A percentile compares a stretch with the other conserved stretches of the same genome.
Evolutionary conservation across 2,329 filamentous ascomycete genomes (phyloP).

Genomic region (Penicillium palitans): DNA sequence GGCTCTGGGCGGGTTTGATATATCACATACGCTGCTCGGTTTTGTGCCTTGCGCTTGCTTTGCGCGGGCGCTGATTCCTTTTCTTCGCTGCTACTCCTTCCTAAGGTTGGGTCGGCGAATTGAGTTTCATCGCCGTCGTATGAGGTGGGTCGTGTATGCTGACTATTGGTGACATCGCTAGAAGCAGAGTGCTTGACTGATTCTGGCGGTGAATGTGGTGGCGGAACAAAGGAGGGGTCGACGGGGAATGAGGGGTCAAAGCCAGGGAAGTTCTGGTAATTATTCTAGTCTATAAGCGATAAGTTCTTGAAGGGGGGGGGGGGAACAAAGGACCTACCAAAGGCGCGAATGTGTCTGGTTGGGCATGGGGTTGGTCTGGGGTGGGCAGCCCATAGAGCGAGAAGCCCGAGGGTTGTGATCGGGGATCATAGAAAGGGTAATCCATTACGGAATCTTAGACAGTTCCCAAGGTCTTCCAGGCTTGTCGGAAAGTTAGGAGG

Average conservation of each 20-base stretch:
- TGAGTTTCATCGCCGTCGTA: constrained; percentile 33
- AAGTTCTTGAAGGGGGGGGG: not conserved
- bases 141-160: constrained; percentile 28
- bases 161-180: constrained; percentile 26
- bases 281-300: constrained; percentile 26
- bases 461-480: not conserved
- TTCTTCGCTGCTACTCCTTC: constrained; percentile 55
- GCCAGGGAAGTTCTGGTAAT: constrained; percentile 39
- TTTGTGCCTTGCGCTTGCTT: constrained; percentile 68
- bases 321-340: not conserved
- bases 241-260: constrained; percentile 44
- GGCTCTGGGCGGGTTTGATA: not conserved
- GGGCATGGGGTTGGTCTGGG: constrained; percentile 41
- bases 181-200: constrained; percentile 38
- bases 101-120: constrained; percentile 27
- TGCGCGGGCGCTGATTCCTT: constrained; percentile 57
- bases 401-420: constrained; percentile 45
- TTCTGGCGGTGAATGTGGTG: constrained; percentile 39
- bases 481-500: not conserved
- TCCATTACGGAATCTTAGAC: constrained; percentile 48
- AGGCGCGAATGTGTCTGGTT: constrained; percentile 38
- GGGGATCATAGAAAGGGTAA: constrained; percentile 54
- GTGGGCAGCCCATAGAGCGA: constrained; percentile 51
- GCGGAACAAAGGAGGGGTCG: constrained; percentile 35
- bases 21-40: constrained; percentile 66